Evolutionary conservation across 768 basidiomycete species (phyloP).

Genomic region (Pleurotus eryngii): DNA sequence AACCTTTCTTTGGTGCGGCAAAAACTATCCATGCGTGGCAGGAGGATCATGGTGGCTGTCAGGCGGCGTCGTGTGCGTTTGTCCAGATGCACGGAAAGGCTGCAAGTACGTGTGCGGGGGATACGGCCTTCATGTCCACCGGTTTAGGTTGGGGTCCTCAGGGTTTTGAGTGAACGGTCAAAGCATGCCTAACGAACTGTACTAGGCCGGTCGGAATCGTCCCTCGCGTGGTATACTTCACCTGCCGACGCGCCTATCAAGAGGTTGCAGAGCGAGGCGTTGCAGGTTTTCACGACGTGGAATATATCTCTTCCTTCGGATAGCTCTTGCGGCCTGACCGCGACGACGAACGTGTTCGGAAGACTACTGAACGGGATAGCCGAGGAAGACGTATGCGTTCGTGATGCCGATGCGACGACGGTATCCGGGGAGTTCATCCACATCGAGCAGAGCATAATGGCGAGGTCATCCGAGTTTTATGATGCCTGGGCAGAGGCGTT

Average conservation of each 20-base stretch:
- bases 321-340: slow-evolving; percentile 36
- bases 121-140: slow-evolving; percentile 42
- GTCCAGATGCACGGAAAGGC: slow-evolving; percentile 49
- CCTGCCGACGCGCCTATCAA: slow-evolving; percentile 31
- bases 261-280: slow-evolving; percentile 29
- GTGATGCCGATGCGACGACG: slow-evolving; percentile 16
- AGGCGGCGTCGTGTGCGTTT: slow-evolving; percentile 36
- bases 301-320: slow-evolving; percentile 38
- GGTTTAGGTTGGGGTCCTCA: slow-evolving; percentile 34
- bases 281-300: slow-evolving; percentile 30
- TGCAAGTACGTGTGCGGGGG: slow-evolving; percentile 29
- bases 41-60: slow-evolving; percentile 32
- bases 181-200: no score
- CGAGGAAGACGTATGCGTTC: slow-evolving; percentile 25
- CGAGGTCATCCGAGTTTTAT: slow-evolving; percentile 22
- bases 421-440: slow-evolving; percentile 40
- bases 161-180: background rate
- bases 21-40: slow-evolving; percentile 39
- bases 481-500: slow-evolving; percentile 33
- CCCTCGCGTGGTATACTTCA: slow-evolving; percentile 34
- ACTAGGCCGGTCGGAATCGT: slow-evolving; percentile 17
- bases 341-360: slow-evolving; percentile 44
- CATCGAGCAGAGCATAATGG: slow-evolving; percentile 33
- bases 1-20: slow-evolving; percentile 43
- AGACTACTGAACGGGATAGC: slow-evolving; percentile 37